These are phyloP conservation scores for Lepidopterella palustris DNA, from an alignment of 495 filamentous ascomycete genomes.

Conservation along the genomic window DNA sequence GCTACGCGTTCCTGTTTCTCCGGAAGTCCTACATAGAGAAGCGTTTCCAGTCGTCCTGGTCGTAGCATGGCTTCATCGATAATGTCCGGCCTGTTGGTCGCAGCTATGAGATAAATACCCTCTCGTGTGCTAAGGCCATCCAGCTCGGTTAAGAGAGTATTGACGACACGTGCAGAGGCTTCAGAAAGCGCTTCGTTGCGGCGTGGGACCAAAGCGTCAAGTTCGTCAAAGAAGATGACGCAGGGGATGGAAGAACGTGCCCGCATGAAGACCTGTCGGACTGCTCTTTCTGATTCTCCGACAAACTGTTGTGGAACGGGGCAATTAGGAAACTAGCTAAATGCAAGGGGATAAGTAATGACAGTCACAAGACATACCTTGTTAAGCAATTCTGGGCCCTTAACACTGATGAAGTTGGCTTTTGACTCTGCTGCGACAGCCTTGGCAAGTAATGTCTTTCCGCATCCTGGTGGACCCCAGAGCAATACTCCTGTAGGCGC, in stretches of 20 bases:
- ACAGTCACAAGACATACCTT: constrained; percentile 42
- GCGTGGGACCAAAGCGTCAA: constrained; percentile 84
- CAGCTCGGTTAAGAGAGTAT: constrained; percentile 92
- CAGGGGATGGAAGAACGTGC: constrained; percentile 83
- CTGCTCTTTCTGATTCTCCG: constrained; percentile 87
- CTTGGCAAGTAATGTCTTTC: constrained; percentile 93
- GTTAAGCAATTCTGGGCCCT: constrained; percentile 88
- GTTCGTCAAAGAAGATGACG: constrained; percentile 96
- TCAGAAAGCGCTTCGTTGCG: constrained; percentile 78
- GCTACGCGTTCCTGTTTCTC: constrained; percentile 71
- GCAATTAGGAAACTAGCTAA: background rate
- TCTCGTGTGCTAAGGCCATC: constrained; percentile 75
- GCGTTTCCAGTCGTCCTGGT: constrained; percentile 81
- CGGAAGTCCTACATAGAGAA: constrained; percentile 86
- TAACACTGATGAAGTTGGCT: constrained; percentile 97
- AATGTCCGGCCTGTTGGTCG: constrained; percentile 92
- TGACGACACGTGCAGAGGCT: constrained; percentile 82
- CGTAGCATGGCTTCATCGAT: constrained; percentile 95
- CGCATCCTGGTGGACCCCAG: constrained; percentile 95
- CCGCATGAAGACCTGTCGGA: constrained; percentile 85
- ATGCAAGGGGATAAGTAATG: background rate
- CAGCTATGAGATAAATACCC: constrained; percentile 91
- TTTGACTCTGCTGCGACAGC: constrained; percentile 91
- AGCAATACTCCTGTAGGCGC: constrained; percentile 87
- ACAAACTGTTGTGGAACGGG: too few relatives aligned